Evolutionary conservation across 768 basidiomycete genomes (phyloP), one percentile per base, ranked within the genome.

Genomic region (Exsudoporus frostii): DNA sequence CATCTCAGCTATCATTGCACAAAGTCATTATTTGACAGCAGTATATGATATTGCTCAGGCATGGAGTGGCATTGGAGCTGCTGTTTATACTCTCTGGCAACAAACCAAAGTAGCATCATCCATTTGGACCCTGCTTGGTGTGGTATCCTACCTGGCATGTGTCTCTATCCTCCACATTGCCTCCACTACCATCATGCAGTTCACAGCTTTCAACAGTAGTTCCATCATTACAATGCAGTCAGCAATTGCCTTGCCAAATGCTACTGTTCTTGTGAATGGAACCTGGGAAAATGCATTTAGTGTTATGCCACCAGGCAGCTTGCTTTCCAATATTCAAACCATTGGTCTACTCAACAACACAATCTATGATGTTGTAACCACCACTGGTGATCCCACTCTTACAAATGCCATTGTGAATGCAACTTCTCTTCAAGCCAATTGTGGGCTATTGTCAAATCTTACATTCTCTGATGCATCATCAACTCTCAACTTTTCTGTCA

Each of bases 61-160:
- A 17, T 67, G 65, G 65, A 45, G 45, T n/a, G 61, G 66, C 0
- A 51, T 60, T 46, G 65, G 65, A 19, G 49, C 61, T 47, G 63
- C 65, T 5, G 0, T 58, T 4, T 11, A 51, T 24, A 13, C 27
- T 5, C 43, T 63, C 9, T 65, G 60, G 63, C 41, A 43, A 17
- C 65, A 66, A 40, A 55, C 30, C 13, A 27, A 38, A 17, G 22
- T 53, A 13, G 4, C 40, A 3, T 54, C 65, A 11, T 67, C 63
- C 4, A 6, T 39, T 10, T 44, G 40, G 48, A 27, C 47, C 8
- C 41, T 55, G 17, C 19, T 67, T 11, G 56, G 61, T 20, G 56
- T 63, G 22, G 39, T 30, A 10, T 19, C 38, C 7, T 67, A 67
- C 39, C 50, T 68, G 17, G 39, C 41, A 25, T 55, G 51, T 39